These are phyloP conservation scores for Sclerotinia spermophila DNA, from an alignment of 2,329 filamentous ascomycete species.

Conservation along the genomic window DNA sequence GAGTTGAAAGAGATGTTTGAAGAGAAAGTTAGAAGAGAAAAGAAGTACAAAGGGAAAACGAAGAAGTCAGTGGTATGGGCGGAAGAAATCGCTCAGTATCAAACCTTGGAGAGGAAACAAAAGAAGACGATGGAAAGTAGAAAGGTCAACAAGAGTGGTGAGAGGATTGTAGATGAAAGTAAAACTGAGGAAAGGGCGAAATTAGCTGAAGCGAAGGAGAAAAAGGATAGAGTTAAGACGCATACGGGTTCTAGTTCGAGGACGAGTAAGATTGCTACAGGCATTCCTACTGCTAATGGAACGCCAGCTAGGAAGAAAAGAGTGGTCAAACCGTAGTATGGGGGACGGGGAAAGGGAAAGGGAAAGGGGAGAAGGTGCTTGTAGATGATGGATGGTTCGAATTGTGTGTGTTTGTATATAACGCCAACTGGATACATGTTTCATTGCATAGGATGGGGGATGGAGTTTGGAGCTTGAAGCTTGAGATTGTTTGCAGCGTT, in stretches of 20 bases:
- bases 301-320: constrained; percentile 36
- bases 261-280: constrained; percentile 31
- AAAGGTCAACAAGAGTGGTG: constrained; percentile 15
- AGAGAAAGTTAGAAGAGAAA: constrained; percentile 27
- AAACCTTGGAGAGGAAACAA: constrained; percentile 28
- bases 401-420: background rate
- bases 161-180: constrained; percentile 25
- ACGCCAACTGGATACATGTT: background rate
- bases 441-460: background rate
- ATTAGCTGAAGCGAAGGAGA: constrained; percentile 23
- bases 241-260: constrained; percentile 25
- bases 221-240: constrained; percentile 30
- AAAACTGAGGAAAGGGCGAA: constrained; percentile 29
- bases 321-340: background rate
- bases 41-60: constrained; percentile 30
- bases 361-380: background rate
- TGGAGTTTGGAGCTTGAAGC: background rate
- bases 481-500: background rate
- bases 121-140: constrained; percentile 26
- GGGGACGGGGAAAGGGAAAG: background rate
- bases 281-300: constrained; percentile 33
- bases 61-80: constrained; percentile 36
- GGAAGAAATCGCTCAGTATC: constrained; percentile 34
- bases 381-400: background rate
- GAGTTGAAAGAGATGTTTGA: constrained; percentile 38